Base-by-base conservation (phyloP, 164 flowering plant genomes). In the Liriodendron chinense region DNA sequence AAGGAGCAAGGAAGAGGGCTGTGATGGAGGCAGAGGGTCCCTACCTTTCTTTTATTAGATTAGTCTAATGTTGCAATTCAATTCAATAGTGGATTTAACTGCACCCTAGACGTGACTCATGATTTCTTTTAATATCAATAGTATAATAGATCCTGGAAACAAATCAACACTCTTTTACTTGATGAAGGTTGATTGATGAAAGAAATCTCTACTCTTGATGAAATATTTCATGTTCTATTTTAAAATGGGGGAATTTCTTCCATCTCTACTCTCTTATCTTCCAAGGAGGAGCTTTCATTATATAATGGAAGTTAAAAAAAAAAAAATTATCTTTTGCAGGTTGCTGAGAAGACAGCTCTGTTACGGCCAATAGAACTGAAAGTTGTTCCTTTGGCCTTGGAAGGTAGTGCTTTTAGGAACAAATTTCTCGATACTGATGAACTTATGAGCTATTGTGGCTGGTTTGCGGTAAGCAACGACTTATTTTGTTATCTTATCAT, bases 401-500 rank as follows among this genome's bases (percentile, higher is more conserved):
- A 95, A 84, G 94, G 93, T 68, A 85, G 89, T 84, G 99, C 99
- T 18, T 93, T 93, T 77, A 85, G 98, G 83, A 88, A 86, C 83
- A 95, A 93, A 80, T 86, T 92, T 84, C 87, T 92, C 64, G 99
- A 95, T 76, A 79, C 84, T 3, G 98, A 95, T 86, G 99, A 95
- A 79, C 92, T 95, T 26, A 83, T 95, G 92, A 84, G 89, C 86
- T 93, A 95, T 77, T 83, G 88, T 81, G 78, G 93, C 81, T 95
- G 90, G 94, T 86, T 93, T 85, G 94, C 94, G 80, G 99, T 95
- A 87, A 87, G 94, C 74, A 82, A 62, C 23, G 23, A 34, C 47
- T 67, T 69, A 0, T 47, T 23, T 21, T 69, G 9, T 74, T 49
- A 1, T 49, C n/a, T 68, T 64, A 50, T 65, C 49, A 22, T 75